These are phyloP conservation scores for Lanmaoa pseudosensibilis DNA, from an alignment of 768 basidiomycete genomes.

Conservation along the genomic window DNA sequence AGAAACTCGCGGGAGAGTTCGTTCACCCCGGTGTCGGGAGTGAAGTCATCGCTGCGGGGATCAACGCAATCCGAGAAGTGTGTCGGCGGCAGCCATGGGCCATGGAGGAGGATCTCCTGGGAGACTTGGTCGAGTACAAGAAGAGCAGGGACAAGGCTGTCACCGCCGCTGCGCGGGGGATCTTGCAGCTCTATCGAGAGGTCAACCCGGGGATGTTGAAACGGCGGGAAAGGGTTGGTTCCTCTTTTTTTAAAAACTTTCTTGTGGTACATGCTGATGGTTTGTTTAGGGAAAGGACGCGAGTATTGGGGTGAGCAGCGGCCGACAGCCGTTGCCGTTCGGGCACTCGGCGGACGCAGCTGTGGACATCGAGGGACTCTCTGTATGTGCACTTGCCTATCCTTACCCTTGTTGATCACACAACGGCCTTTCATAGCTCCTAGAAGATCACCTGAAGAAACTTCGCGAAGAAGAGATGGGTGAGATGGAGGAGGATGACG, in stretches of 20 bases:
- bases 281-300: constrained; percentile 81
- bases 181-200: constrained; percentile 91
- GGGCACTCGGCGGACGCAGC: constrained; percentile 76
- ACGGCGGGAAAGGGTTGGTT: constrained; percentile 74
- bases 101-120: constrained; percentile 92
- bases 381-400: constrained; percentile 48
- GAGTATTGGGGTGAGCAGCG: constrained; percentile 67
- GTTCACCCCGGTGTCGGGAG: constrained; percentile 96
- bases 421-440: constrained; percentile 49
- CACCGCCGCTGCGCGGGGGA: constrained; percentile 80
- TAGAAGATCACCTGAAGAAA: constrained; percentile 82
- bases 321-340: constrained; percentile 71
- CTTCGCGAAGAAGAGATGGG: constrained; percentile 60
- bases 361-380: constrained; percentile 86
- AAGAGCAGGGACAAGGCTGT: constrained; percentile 96
- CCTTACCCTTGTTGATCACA: not conserved
- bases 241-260: not conserved
- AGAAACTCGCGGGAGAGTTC: constrained; percentile 93
- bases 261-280: not conserved
- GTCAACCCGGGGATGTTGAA: constrained; percentile 94
- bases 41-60: constrained; percentile 94
- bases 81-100: constrained; percentile 93
- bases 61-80: constrained; percentile 95
- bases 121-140: constrained; percentile 91
- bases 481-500: constrained; percentile 62